These are phyloP conservation scores for Mycena galericulata DNA, from an alignment of 768 basidiomycete species.

Conservation along the genomic window DNA sequence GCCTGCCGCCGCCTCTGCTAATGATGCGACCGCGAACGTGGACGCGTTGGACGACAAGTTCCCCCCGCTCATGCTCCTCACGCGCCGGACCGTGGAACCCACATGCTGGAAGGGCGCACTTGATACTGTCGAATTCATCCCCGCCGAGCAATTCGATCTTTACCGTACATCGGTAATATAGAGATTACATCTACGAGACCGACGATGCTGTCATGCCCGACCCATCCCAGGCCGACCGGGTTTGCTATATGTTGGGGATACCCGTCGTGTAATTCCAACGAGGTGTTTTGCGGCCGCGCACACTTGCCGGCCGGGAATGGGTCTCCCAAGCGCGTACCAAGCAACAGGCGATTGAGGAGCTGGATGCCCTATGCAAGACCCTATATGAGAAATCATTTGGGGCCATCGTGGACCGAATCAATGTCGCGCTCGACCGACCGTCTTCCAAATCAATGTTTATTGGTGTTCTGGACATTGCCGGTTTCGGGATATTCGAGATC, in stretches of 20 bases:
- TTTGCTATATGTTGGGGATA: constrained; percentile 92
- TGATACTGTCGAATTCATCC: constrained; percentile 89
- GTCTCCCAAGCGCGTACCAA: constrained; percentile 92
- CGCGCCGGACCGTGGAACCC: neutral
- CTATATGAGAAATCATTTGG: constrained; percentile 98
- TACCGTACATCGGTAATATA: constrained; percentile 98
- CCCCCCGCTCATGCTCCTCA: no score
- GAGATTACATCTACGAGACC: constrained; percentile 78
- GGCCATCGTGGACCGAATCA: constrained; percentile 93
- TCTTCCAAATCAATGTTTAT: constrained; percentile 94
- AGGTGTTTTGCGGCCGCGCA: constrained; percentile 88
- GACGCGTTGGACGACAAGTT: no score
- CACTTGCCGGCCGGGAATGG: constrained; percentile 97
- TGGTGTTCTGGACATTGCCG: constrained; percentile 98
- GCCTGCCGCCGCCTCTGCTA: no score
- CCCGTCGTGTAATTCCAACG: constrained; percentile 89
- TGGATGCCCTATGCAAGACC: constrained; percentile 92
- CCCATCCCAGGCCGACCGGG: constrained; percentile 87
- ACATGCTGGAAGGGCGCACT: constrained; percentile 73
- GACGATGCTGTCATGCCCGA: constrained; percentile 85
- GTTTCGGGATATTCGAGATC: constrained; percentile 96
- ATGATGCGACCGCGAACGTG: no score
- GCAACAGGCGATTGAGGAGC: constrained; percentile 93
- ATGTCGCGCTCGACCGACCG: constrained; percentile 93
- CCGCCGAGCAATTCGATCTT: constrained; percentile 88